Conservation (phyloP, 352 stramenopile genomes). For the Halophytophthora batemanensis region DNA sequence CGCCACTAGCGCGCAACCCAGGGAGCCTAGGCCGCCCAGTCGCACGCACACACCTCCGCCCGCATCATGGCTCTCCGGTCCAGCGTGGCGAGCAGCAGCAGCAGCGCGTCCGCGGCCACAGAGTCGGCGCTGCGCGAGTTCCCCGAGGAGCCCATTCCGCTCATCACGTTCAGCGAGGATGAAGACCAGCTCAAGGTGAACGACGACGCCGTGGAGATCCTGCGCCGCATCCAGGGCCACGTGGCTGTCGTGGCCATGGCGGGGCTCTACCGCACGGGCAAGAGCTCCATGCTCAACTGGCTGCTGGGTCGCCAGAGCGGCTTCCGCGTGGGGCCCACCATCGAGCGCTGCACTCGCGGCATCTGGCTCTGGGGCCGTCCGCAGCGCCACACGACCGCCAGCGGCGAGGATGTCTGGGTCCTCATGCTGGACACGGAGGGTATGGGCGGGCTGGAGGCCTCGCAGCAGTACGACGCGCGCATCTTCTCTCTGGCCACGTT, state of each 20-base stretch:
- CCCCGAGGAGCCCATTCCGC: no score
- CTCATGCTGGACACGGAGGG: constrained; percentile 90
- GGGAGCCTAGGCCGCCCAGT: no score
- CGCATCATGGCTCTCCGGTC: no score
- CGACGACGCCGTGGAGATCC: constrained; percentile 57
- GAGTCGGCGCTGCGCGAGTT: constrained; percentile 31
- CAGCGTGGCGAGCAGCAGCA: constrained; percentile 15
- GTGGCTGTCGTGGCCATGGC: constrained; percentile 86
- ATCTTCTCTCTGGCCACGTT: constrained; percentile 89
- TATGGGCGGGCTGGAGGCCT: constrained; percentile 75
- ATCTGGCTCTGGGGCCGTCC: constrained; percentile 91
- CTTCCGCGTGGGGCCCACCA: constrained; percentile 81
- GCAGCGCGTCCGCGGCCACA: constrained; percentile 49
- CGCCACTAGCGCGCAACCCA: no score
- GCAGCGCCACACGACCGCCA: constrained; percentile 61
- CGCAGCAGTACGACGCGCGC: constrained; percentile 87
- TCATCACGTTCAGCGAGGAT: no score
- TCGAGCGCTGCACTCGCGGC: constrained; percentile 89
- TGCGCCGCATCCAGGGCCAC: constrained; percentile 73
- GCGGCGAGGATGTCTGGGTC: constrained; percentile 86
- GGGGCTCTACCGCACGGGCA: constrained; percentile 87
- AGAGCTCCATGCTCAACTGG: constrained; percentile 91
- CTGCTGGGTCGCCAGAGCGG: constrained; percentile 65
- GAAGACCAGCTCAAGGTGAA: no score
- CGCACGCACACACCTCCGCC: no score